Base-by-base conservation (phyloP, 176 grass and related monocot genomes). In the Poa pratensis region DNA sequence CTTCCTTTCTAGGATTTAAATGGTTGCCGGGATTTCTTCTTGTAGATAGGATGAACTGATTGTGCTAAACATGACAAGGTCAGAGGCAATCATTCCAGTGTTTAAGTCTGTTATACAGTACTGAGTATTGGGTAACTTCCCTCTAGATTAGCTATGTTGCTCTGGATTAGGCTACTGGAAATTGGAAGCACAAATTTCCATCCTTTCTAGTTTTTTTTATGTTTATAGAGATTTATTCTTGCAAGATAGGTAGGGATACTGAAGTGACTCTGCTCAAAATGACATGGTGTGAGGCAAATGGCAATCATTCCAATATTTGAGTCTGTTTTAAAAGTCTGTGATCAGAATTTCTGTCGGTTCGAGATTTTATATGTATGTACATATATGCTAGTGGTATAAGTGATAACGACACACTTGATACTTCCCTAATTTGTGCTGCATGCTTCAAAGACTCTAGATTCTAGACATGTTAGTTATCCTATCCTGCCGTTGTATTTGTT, bases 21-120 rank as follows among this genome's bases (percentile, higher is more conserved):
- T 15, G 40, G 22, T 73, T 27, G 27, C 5, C 17, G 11, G 42
- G 12, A 27, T 24, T 9, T 73, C 22, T 26, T 72, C 40, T 45
- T 72, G 69, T 19, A 72, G 40, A 26, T 69, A n/a, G 34, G 34
- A 69, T 73, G 22, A 73, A 50, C n/a, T 18, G 70, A 27, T 50
- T 73, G 14, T 49, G 43, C 43, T 73, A 5, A 27, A 73, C 27
- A 23, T 43, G 19, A 43, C 9, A 13, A 22, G 68, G 68, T 43
- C 0, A 8, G 9, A 23, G 18, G 35, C 19, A 1, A n/a, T 12
- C 67, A 22, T 70, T 22, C 35, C 37, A 70, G 23, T 42, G 12
- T 22, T 20, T 43, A 71, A 43, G 10, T 14, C 20, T 69, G 35
- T n/a, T 11, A 1, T 1, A 46, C 10, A 13, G 11, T 46, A 46